A percentile compares a stretch with the other conserved stretches of the same genome.
These are phyloP conservation scores for Aquilaria malaccensis DNA, from an alignment of 345 rosid genomes.

Conservation along the genomic window DNA sequence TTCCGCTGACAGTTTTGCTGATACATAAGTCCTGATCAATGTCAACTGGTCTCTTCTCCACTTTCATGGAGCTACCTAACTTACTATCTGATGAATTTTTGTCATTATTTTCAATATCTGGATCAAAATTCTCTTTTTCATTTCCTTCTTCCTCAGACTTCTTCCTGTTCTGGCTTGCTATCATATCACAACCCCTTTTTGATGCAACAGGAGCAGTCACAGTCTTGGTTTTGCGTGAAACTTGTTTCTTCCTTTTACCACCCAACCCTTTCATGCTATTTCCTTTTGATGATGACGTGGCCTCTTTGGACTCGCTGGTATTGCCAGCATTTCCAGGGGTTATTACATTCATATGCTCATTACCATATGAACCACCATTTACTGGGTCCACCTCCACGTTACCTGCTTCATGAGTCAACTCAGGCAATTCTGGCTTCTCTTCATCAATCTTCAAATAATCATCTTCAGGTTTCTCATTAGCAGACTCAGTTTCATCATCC, in stretches of 20 bases:
- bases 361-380: constrained; percentile 6
- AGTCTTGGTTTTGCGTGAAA: constrained; percentile 22
- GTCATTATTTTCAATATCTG: constrained; percentile 7
- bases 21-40: constrained; percentile 14
- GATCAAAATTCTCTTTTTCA: constrained; percentile 17
- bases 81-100: constrained; percentile 11
- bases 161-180: constrained; percentile 13
- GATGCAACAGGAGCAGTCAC: constrained; percentile 19
- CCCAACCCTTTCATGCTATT: constrained; percentile 13
- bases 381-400: constrained; percentile 8
- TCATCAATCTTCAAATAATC: constrained; percentile 18
- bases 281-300: constrained; percentile 16
- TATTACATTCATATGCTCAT: constrained; percentile 5
- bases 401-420: constrained; percentile 11
- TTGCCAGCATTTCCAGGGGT: constrained; percentile 15
- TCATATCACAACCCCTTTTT: constrained; percentile 14
- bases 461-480: constrained; percentile 35
- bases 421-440: constrained; percentile 21
- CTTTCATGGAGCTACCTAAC: constrained; percentile 15
- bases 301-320: constrained; percentile 15
- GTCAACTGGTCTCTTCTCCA: constrained; percentile 25
- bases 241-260: constrained; percentile 21
- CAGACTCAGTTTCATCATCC: constrained; percentile 49
- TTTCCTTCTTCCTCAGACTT: constrained; percentile 15
- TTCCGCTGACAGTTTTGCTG: constrained; percentile 14